These are phyloP conservation scores for Malus hybrid DNA, from an alignment of 331 rosid species.

Conservation along the genomic window DNA sequence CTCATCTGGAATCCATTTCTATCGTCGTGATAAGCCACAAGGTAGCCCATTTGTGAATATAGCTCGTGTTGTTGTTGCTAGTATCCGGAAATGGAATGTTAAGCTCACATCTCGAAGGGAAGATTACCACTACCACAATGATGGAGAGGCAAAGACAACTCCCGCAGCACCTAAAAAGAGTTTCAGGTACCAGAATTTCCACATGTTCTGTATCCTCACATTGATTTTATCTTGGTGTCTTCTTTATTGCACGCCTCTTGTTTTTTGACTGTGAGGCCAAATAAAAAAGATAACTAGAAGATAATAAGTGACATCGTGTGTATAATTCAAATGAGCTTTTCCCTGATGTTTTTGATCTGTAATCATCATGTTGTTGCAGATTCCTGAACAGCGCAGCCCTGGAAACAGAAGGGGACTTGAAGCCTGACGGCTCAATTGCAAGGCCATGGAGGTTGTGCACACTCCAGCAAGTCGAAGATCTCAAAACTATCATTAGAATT, in stretches of 20 bases:
- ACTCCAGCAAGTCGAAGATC: constrained; percentile 48
- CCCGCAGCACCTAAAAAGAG: constrained; percentile 13
- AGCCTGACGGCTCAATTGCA: constrained; percentile 25
- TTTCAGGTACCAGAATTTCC: constrained; percentile 10
- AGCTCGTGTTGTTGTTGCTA: constrained; percentile 46
- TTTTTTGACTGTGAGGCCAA: too few relatives aligned
- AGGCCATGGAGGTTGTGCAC: constrained; percentile 55
- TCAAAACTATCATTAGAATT: constrained; percentile 31
- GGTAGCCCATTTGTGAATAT: constrained; percentile 40
- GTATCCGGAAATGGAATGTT: constrained; percentile 35
- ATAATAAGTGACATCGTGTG: too few relatives aligned
- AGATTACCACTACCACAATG: constrained; percentile 26
- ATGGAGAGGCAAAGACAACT: constrained; percentile 3
- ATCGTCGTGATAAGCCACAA: constrained; percentile 22
- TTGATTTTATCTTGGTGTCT: neutral
- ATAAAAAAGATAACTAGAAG: too few relatives aligned
- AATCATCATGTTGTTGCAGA: constrained; percentile 15
- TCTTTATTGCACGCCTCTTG: neutral
- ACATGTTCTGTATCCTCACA: neutral
- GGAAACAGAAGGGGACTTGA: constrained; percentile 34
- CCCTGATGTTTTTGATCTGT: neutral
- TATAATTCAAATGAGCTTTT: neutral
- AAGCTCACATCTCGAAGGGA: constrained; percentile 13
- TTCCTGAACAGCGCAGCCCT: constrained; percentile 42
- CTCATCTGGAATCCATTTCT: constrained; percentile 35